These are phyloP conservation scores for Avena eriantha DNA, from an alignment of 176 grass and related monocot genomes.

Conservation along the genomic window DNA sequence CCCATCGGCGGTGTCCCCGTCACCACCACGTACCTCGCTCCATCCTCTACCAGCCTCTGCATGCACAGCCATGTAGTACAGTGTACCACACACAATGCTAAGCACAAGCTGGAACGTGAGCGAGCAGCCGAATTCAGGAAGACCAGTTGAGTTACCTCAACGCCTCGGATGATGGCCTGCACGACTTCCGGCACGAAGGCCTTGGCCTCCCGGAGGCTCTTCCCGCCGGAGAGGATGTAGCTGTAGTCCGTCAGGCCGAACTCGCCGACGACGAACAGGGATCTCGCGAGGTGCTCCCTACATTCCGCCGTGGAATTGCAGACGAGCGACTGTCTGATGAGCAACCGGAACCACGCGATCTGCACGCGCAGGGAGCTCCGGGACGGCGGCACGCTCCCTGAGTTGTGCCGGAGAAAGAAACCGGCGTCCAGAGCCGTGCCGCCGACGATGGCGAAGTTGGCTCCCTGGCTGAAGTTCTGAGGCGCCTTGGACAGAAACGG, in stretches of 20 bases:
- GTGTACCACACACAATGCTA: not conserved
- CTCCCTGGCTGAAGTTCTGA: slow-evolving; percentile 42
- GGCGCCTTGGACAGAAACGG: slow-evolving; percentile 43
- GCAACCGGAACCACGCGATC: slow-evolving; percentile 54
- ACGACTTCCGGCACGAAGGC: slow-evolving; percentile 56
- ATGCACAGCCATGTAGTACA: not conserved
- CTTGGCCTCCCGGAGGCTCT: slow-evolving; percentile 46
- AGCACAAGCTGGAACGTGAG: not conserved
- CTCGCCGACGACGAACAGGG: slow-evolving; percentile 70
- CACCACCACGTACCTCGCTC: slow-evolving; percentile 56
- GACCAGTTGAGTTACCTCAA: slow-evolving; percentile 40
- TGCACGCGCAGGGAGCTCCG: slow-evolving; percentile 66
- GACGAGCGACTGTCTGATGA: slow-evolving; percentile 10
- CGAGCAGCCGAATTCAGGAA: not conserved
- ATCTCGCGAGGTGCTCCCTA: slow-evolving; percentile 39
- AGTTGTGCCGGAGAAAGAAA: slow-evolving; percentile 54
- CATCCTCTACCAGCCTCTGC: slow-evolving; percentile 51
- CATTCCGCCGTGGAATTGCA: slow-evolving; percentile 34
- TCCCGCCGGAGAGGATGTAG: slow-evolving; percentile 46
- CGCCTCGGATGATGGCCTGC: slow-evolving; percentile 46
- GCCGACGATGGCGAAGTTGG: slow-evolving; percentile 71
- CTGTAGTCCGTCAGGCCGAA: slow-evolving; percentile 64
- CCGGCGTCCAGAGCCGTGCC: slow-evolving; percentile 57
- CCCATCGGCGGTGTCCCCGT: slow-evolving; percentile 38
- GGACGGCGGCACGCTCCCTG: slow-evolving; percentile 51